A percentile compares a stretch with the other conserved stretches of the same genome.
phyloP scores from a whole-genome alignment of 805 yeast species.

The Pichia nakasei region DNA sequence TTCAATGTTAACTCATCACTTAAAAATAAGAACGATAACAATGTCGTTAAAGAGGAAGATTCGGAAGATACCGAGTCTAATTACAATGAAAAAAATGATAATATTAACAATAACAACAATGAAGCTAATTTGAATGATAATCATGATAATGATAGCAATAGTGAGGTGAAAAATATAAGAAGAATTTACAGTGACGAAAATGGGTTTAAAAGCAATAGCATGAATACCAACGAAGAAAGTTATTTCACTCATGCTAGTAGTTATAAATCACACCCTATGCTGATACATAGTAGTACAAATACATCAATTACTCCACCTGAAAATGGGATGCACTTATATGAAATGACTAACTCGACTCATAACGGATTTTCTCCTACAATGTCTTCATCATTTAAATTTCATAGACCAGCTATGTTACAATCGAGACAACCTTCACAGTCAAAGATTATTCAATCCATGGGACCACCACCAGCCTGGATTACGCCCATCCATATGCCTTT shows the following conservation, averaged over 20 bases:
- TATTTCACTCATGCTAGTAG: too few relatives aligned
- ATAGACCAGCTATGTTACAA: conserved; percentile 12
- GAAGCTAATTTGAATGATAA: background rate
- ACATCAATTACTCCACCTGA: background rate
- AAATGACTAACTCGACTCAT: background rate
- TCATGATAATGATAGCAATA: background rate
- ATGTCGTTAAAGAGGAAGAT: background rate
- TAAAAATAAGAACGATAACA: background rate
- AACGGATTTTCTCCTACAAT: conserved; percentile 3
- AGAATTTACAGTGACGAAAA: background rate
- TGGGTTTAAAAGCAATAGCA: too few relatives aligned
- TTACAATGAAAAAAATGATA: background rate
- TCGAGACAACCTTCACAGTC: conserved; percentile 15
- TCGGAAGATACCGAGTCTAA: background rate
- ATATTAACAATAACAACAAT: background rate
- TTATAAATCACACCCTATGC: background rate
- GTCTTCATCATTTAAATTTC: conserved; percentile 7
- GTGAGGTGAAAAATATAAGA: too few relatives aligned
- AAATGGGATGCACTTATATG: conserved; percentile 4
- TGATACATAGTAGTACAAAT: background rate
- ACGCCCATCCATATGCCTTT: conserved; percentile 36
- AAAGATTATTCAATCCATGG: conserved; percentile 1
- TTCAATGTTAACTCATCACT: background rate
- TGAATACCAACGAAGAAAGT: background rate
- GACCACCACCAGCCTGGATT: conserved; percentile 24